Evolutionary conservation across 2,329 filamentous ascomycete species (phyloP), one percentile per base, ranked within the genome.

Genomic region (Fusarium sp.): DNA sequence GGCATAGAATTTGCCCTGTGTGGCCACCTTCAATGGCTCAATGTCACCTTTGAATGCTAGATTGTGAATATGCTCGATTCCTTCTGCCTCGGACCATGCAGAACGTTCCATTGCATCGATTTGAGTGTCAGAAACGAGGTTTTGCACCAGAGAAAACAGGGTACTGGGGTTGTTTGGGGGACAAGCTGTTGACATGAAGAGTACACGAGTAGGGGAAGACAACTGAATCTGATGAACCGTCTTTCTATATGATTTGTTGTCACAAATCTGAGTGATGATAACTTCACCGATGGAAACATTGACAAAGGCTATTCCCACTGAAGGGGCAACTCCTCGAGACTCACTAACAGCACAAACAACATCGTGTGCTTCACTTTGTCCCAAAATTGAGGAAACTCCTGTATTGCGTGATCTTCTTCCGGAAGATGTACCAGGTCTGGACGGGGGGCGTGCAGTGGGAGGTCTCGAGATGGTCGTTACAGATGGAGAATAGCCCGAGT

Each of bases 321-420:
- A 92, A 0, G 94, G 94, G 24, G 92, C 91, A 7, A 97, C 88
- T 7, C 94, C 94, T n/a, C 94, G 91, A 45, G 93, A 94, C 78
- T 98, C 94, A 74, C 90, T 93, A 51, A 98, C 81, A 6, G 95
- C 94, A 79, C 95, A 98, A n/a, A 98, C 84, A 57, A 97, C 89
- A 66, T 92, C 89, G 74, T 95, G 91, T 25, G 81, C 78, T 32
- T 88, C 87, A 14, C 80, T 82, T 10, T 81, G 79, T 51, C 85
- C 84, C 9, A 86, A 72, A 10, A 83, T 73, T 7, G 80, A 80
- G 0, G 80, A 79, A 2, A 75, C 66, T 4, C 80, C 65, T 67
- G 79, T 74, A 3, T 79, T 77, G 8, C 81, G 81, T 30, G 85
- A 86, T 54, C 80, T 84, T 42, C 83, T 81, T 11, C 83, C 82